phyloP scores from a whole-genome alignment of 2,329 filamentous ascomycete genomes.

The Cladobotryum protrusum region DNA sequence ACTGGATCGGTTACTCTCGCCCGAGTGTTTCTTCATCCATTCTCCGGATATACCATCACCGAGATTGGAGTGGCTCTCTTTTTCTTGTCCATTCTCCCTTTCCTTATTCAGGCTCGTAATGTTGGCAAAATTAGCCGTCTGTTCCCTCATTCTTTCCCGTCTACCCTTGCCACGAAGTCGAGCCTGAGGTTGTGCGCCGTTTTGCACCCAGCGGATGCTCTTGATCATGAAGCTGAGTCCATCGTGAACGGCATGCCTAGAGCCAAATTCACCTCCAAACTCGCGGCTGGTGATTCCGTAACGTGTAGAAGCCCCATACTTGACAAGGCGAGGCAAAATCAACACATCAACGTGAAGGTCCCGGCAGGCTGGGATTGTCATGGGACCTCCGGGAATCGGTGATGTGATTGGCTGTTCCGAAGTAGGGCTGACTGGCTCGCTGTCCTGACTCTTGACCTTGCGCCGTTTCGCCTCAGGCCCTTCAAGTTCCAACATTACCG shows the following conservation, averaged over 20 bases:
- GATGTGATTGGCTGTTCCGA: constrained; percentile 41
- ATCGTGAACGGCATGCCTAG: constrained; percentile 56
- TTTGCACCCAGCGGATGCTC: constrained; percentile 76
- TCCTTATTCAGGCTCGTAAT: constrained; percentile 22
- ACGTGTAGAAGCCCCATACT: constrained; percentile 67
- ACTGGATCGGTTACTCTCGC: constrained; percentile 21
- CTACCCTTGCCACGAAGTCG: constrained; percentile 50
- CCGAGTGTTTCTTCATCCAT: constrained; percentile 27
- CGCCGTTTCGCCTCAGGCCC: constrained; percentile 26
- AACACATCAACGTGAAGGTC: constrained; percentile 85
- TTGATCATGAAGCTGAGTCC: constrained; percentile 85
- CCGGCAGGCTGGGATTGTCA: constrained; percentile 57
- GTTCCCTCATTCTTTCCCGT: constrained; percentile 51
- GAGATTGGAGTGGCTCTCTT: constrained; percentile 6
- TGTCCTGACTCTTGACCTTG: constrained; percentile 22
- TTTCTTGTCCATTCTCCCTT: constrained; percentile 15
- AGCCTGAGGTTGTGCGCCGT: constrained; percentile 58
- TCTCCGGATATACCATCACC: constrained; percentile 27
- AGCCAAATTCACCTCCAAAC: constrained; percentile 54
- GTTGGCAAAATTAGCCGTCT: constrained; percentile 33
- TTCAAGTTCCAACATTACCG: constrained; percentile 56
- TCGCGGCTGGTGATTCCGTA: constrained; percentile 78
- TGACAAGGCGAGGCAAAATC: constrained; percentile 71
- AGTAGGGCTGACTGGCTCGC: constrained; percentile 27
- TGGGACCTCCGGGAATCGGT: constrained; percentile 55